A percentile compares a stretch with the other conserved stretches of the same genome.
Conservation (phyloP, 2,329 filamentous ascomycete species). For the Ascomycota sp. region DNA sequence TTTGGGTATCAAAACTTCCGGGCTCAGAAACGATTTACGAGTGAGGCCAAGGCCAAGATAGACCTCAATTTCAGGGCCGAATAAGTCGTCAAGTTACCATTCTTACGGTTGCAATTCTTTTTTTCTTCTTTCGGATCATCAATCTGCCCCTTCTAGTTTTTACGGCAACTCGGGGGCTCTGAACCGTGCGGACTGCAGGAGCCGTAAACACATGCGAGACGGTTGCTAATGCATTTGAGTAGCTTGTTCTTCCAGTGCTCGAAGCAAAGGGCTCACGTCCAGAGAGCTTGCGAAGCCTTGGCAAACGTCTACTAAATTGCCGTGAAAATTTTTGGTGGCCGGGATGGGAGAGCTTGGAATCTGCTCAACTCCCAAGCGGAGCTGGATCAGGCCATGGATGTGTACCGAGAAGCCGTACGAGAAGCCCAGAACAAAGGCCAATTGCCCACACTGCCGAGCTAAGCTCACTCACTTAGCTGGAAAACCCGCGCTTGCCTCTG, state of each 20-base stretch:
- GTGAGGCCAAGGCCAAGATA: slow-evolving; percentile 18
- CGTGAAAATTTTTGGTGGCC: slow-evolving; percentile 16
- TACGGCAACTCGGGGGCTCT: too few species aligned
- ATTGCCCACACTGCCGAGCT: background rate
- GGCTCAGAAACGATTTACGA: slow-evolving; percentile 23
- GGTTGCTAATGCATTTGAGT: too few species aligned
- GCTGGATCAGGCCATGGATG: background rate
- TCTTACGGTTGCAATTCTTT: background rate
- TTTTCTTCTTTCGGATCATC: background rate
- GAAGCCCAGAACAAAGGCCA: background rate
- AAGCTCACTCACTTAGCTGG: too few species aligned
- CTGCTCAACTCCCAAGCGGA: background rate
- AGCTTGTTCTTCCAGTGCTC: slow-evolving; percentile 18
- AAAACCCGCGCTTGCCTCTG: too few species aligned
- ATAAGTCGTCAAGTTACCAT: slow-evolving; percentile 8
- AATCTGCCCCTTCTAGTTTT: background rate
- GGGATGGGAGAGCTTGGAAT: background rate
- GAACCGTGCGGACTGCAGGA: too few species aligned
- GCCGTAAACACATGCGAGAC: too few species aligned
- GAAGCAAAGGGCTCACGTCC: slow-evolving; percentile 2
- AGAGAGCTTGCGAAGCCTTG: slow-evolving; percentile 11
- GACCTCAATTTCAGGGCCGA: slow-evolving; percentile 28
- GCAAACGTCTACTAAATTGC: slow-evolving; percentile 20
- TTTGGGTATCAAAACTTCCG: slow-evolving; percentile 36
- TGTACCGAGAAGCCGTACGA: slow-evolving; percentile 13